Evolutionary conservation across 768 basidiomycete genomes (phyloP).

Genomic region (Grammothele lineata): DNA sequence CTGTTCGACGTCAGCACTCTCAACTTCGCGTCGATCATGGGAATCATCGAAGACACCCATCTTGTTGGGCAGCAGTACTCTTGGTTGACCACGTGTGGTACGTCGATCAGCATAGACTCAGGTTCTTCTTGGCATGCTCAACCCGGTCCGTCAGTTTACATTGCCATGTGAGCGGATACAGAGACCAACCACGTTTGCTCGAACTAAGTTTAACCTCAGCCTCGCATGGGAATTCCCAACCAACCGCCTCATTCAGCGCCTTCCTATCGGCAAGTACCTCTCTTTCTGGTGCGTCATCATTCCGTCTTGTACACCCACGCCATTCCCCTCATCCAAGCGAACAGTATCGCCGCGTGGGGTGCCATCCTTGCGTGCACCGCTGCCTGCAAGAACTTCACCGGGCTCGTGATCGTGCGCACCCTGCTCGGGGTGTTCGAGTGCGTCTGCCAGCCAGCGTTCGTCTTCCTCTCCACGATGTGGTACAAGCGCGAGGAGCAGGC

Average conservation of each 20-base stretch:
- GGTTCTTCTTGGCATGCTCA: not conserved
- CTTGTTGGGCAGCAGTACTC: conserved; percentile 48
- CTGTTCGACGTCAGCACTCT: conserved; percentile 38
- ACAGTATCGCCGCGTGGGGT: conserved; percentile 42
- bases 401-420: conserved; percentile 43
- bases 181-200: not conserved
- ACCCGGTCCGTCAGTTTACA: not conserved
- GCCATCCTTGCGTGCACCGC: conserved; percentile 45
- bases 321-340: too few species aligned
- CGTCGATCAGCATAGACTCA: conserved; percentile 8
- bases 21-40: conserved; percentile 46
- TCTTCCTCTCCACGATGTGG: conserved; percentile 49
- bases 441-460: conserved; percentile 45
- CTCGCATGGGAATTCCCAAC: conserved; percentile 45
- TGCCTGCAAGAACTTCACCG: conserved; percentile 40
- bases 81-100: conserved; percentile 45
- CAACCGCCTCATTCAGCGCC: conserved; percentile 42
- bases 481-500: conserved; percentile 49
- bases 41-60: conserved; percentile 38
- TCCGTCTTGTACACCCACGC: too few species aligned
- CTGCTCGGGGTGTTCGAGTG: conserved; percentile 45
- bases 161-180: not conserved
- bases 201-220: conserved; percentile 13
- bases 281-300: conserved; percentile 39
- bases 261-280: conserved; percentile 49